phyloP scores from a whole-genome alignment of 768 basidiomycete species.

The Russula griseocarnosa region DNA sequence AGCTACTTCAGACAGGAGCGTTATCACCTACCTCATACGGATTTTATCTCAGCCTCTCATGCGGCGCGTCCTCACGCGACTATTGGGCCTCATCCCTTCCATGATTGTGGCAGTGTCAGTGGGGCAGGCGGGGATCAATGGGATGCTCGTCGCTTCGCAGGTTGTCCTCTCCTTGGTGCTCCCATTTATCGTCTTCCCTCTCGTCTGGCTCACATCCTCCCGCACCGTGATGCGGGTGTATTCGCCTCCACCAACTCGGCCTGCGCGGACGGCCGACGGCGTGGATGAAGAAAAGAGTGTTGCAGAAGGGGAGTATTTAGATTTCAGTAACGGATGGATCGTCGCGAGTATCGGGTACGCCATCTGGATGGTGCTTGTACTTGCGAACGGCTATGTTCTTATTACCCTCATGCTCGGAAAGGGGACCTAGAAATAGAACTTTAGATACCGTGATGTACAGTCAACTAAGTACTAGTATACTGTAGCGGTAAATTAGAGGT shows the following conservation, averaged over 20 bases:
- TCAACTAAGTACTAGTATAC: too few species aligned
- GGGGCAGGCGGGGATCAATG: conserved; percentile 65
- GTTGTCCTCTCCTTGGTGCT: conserved; percentile 80
- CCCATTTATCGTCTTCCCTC: conserved; percentile 80
- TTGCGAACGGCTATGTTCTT: conserved; percentile 77
- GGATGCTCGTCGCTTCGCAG: conserved; percentile 81
- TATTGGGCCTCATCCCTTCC: conserved; percentile 78
- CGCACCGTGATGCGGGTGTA: conserved; percentile 65
- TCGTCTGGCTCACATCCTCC: conserved; percentile 67
- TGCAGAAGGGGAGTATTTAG: conserved; percentile 40
- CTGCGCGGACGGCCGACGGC: conserved; percentile 1
- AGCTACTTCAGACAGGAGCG: conserved; percentile 27
- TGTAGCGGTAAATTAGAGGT: too few species aligned
- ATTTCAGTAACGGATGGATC: conserved; percentile 60
- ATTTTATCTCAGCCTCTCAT: conserved; percentile 52
- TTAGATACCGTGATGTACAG: too few species aligned
- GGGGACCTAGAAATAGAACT: conserved; percentile 16
- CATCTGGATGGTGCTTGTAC: conserved; percentile 62
- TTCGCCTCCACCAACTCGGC: not conserved
- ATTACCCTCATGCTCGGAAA: conserved; percentile 50
- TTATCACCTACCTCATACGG: conserved; percentile 10
- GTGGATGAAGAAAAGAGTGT: conserved; percentile 27
- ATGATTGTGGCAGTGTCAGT: conserved; percentile 70
- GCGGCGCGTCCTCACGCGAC: conserved; percentile 78
- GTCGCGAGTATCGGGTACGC: conserved; percentile 47